These are phyloP conservation scores for Hyaloscypha variabilis DNA, from an alignment of 495 filamentous ascomycete species.

Conservation along the genomic window DNA sequence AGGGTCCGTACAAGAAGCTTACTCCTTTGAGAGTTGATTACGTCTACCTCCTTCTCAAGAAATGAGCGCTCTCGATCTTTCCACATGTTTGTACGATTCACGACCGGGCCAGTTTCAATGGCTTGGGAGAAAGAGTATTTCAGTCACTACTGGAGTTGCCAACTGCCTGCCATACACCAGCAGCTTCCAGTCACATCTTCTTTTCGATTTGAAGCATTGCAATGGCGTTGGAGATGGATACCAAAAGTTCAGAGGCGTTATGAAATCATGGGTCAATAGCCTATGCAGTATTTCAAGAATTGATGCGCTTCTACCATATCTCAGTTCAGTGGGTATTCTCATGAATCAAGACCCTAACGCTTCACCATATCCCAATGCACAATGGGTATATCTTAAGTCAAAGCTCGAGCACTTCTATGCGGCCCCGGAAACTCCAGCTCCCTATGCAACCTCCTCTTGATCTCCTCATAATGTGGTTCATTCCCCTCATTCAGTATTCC, in stretches of 20 bases:
- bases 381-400: neutral
- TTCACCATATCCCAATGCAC: no score
- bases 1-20: constrained; percentile 95
- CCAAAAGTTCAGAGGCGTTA: constrained; percentile 14
- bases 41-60: constrained; percentile 91
- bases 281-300: no score
- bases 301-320: no score
- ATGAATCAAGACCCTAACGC: no score
- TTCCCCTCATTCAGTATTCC: constrained; percentile 80
- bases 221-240: constrained; percentile 23
- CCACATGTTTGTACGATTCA: neutral
- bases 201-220: constrained; percentile 21
- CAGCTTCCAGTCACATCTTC: neutral
- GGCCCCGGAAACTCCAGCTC: constrained; percentile 77
- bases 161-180: neutral
- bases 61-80: constrained; percentile 47
- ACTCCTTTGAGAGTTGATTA: constrained; percentile 89
- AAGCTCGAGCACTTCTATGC: constrained; percentile 31
- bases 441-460: constrained; percentile 75
- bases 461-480: constrained; percentile 79
- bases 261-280: neutral
- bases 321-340: no score
- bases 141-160: neutral
- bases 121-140: neutral
- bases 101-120: neutral